These are phyloP conservation scores for Aspergillaceae sp. DNA, from an alignment of 2,329 filamentous ascomycete genomes.

Conservation along the genomic window DNA sequence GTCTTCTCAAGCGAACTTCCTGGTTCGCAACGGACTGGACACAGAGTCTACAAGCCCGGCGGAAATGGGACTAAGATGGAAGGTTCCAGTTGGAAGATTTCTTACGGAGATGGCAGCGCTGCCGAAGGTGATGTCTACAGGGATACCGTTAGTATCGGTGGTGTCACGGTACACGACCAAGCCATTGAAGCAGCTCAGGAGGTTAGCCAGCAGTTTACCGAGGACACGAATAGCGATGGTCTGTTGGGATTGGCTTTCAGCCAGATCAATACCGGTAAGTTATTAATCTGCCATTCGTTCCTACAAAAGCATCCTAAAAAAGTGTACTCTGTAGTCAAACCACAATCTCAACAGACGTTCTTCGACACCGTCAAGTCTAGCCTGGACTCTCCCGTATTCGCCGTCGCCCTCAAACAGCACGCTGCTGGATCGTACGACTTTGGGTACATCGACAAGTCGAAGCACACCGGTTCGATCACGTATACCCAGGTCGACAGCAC, in stretches of 20 bases:
- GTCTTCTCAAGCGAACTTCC: slow-evolving; percentile 56
- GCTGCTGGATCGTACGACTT: slow-evolving; percentile 48
- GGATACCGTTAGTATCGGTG: slow-evolving; percentile 56
- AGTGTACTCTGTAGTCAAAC: slow-evolving; percentile 30
- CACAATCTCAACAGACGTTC: slow-evolving; percentile 47
- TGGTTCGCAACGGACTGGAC: slow-evolving; percentile 42
- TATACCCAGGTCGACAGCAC: slow-evolving; percentile 49
- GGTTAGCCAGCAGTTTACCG: slow-evolving; percentile 47
- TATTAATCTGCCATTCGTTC: background rate
- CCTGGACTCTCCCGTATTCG: slow-evolving; percentile 46
- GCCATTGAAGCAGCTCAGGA: slow-evolving; percentile 57
- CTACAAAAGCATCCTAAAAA: background rate
- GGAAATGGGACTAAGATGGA: slow-evolving; percentile 37
- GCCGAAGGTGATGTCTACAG: slow-evolving; percentile 58
- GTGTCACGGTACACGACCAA: slow-evolving; percentile 51
- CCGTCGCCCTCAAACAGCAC: slow-evolving; percentile 47
- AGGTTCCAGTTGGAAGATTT: slow-evolving; percentile 51
- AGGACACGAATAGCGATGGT: slow-evolving; percentile 49
- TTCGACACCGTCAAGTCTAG: slow-evolving; percentile 50
- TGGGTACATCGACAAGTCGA: slow-evolving; percentile 49
- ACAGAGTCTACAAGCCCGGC: slow-evolving; percentile 51
- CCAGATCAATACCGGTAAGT: slow-evolving; percentile 46
- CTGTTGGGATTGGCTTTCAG: slow-evolving; percentile 54
- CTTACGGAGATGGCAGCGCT: slow-evolving; percentile 57
- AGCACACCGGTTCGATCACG: slow-evolving; percentile 51